phyloP scores from a whole-genome alignment of 1,284 basidiomycete genomes.

The Sutorius eximius region DNA sequence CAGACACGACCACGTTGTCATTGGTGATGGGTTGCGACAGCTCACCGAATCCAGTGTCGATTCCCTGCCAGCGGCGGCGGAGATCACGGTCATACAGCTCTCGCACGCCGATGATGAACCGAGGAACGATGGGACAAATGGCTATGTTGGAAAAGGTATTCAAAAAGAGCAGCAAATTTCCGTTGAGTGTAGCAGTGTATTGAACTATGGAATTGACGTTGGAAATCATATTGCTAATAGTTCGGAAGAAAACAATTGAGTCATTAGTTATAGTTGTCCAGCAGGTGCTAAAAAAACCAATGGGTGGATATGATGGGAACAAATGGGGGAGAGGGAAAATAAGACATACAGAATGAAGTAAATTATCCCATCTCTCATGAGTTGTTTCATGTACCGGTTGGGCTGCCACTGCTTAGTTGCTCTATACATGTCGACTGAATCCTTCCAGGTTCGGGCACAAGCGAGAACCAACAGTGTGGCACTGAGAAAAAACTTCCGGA shows the following conservation, averaged over 20 bases:
- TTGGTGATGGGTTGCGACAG: background rate
- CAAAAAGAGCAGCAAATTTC: background rate
- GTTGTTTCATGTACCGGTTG: too few relatives aligned
- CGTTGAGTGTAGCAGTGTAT: background rate
- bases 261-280: background rate
- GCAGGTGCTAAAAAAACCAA: background rate
- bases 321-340: background rate
- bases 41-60: background rate
- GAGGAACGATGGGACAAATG: too few relatives aligned
- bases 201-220: background rate
- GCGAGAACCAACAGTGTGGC: background rate
- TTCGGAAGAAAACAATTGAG: background rate
- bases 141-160: too few relatives aligned
- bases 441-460: too few relatives aligned
- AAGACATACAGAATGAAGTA: conserved; percentile 17
- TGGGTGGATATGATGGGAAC: background rate
- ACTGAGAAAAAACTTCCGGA: background rate
- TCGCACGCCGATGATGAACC: too few relatives aligned
- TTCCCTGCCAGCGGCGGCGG: background rate
- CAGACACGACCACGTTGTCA: background rate
- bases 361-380: too few relatives aligned
- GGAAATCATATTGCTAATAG: background rate
- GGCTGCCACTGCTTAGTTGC: too few relatives aligned
- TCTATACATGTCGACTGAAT: too few relatives aligned
- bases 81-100: too few relatives aligned